Evolutionary conservation across 352 stramenopile genomes (phyloP).

Genomic region (Thalassiosira livingstoniorum): DNA sequence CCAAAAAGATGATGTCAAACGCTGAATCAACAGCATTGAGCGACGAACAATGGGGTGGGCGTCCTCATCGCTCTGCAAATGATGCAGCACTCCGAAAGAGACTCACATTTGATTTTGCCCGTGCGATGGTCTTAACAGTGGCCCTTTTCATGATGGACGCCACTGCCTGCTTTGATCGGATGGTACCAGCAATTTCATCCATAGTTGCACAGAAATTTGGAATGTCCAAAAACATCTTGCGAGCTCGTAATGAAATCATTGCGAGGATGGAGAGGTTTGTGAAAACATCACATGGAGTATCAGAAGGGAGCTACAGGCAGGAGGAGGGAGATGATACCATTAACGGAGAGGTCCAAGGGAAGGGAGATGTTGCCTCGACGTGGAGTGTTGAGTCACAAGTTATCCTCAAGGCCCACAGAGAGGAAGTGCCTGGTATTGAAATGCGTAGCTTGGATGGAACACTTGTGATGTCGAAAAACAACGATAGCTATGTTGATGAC

Average conservation of each 20-base stretch:
- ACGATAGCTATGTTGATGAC: no score
- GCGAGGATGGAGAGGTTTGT: not conserved
- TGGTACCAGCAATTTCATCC: not conserved
- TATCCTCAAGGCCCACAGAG: constrained; percentile 1
- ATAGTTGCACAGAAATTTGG: constrained; percentile 6
- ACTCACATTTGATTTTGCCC: constrained; percentile 18
- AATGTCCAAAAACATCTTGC: not conserved
- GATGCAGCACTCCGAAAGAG: constrained; percentile 21
- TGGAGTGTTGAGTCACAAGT: not conserved
- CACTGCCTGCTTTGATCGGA: constrained; percentile 16
- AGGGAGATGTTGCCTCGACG: not conserved
- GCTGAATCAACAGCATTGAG: constrained; percentile 23
- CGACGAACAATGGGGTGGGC: constrained; percentile 34
- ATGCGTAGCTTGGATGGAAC: no score
- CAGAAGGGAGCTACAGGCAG: not conserved
- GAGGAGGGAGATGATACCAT: not conserved
- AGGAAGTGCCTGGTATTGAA: no score
- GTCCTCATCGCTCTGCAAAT: constrained; percentile 10
- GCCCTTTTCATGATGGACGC: constrained; percentile 2
- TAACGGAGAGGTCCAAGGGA: constrained; percentile 7
- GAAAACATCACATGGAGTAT: not conserved
- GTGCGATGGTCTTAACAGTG: constrained; percentile 2
- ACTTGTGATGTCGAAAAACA: no score
- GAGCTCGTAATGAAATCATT: not conserved
- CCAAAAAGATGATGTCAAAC: constrained; percentile 3